Evolutionary conservation across 345 rosid genomes (phyloP).

Genomic region (Arabidopsis suecica): DNA sequence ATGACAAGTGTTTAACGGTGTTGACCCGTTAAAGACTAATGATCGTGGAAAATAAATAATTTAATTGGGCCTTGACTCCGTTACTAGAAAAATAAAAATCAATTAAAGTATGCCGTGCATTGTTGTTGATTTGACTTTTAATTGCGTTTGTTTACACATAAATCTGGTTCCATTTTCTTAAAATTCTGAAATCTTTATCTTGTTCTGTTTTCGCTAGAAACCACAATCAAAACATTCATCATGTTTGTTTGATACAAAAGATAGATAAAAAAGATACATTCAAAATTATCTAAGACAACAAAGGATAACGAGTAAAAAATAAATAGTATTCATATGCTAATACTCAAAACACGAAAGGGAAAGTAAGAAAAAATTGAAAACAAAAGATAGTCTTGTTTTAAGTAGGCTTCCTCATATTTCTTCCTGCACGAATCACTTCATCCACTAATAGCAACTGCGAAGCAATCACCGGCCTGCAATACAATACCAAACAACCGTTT

Average conservation of each 20-base stretch:
- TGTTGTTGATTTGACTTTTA: conserved; percentile 20
- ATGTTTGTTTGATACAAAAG: neutral
- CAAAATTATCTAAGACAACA: conserved; percentile 12
- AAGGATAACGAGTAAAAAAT: neutral
- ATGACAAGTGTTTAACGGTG: conserved; percentile 34
- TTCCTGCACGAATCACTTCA: conserved; percentile 96
- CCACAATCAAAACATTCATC: neutral
- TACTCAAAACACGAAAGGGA: conserved; percentile 3
- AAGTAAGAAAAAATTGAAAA: conserved; percentile 2
- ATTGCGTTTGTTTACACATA: neutral
- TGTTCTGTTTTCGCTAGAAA: neutral
- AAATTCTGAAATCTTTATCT: neutral
- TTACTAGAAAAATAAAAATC: neutral
- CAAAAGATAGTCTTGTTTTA: conserved; percentile 23
- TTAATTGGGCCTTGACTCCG: neutral
- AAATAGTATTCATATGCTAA: conserved; percentile 5
- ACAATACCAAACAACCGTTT: neutral
- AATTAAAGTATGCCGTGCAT: conserved; percentile 9
- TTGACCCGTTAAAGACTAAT: conserved; percentile 33
- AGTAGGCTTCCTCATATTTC: conserved; percentile 96
- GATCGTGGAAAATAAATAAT: neutral
- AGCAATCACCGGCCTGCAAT: conserved; percentile 87
- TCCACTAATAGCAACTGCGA: conserved; percentile 95
- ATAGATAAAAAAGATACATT: neutral
- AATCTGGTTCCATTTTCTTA: conserved; percentile 5